Percentiles rank a stretch among this genome's conserved stretches.
Evolutionary conservation across 179 eudicot species (phyloP).

Genomic region (Beta corolliflora): DNA sequence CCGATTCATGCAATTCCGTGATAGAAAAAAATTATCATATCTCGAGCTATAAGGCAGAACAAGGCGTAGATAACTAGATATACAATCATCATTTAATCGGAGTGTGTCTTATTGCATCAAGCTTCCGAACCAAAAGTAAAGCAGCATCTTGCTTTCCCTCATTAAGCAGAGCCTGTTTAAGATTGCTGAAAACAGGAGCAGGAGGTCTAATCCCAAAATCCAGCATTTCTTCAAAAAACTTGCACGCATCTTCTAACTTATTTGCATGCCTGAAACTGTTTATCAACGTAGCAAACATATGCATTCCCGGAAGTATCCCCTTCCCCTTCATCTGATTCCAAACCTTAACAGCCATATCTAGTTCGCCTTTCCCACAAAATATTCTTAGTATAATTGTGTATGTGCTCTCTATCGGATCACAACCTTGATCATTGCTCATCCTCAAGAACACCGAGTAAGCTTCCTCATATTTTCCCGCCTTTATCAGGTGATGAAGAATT

Average conservation of each 20-base stretch:
- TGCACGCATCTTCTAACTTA: conserved; percentile 68
- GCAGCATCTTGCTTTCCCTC: conserved; percentile 64
- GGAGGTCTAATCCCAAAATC: conserved; percentile 85
- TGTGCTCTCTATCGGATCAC: conserved; percentile 66
- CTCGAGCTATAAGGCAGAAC: not conserved
- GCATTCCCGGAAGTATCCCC: conserved; percentile 81
- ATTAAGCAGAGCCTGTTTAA: conserved; percentile 61
- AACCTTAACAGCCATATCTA: conserved; percentile 55
- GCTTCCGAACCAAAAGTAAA: conserved; percentile 42
- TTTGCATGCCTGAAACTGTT: conserved; percentile 54
- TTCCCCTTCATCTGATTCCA: conserved; percentile 80
- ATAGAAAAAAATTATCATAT: too few relatives aligned
- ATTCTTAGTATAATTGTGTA: conserved; percentile 77
- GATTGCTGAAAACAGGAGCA: conserved; percentile 51
- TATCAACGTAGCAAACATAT: conserved; percentile 66
- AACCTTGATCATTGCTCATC: conserved; percentile 49
- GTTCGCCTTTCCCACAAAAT: conserved; percentile 59
- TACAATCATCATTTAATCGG: conserved; percentile 25
- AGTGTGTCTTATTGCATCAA: conserved; percentile 54
- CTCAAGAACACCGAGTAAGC: conserved; percentile 60
- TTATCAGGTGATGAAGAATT: conserved; percentile 71
- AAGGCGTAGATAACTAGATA: too few relatives aligned
- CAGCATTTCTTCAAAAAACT: conserved; percentile 68
- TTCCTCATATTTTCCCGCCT: conserved; percentile 49
- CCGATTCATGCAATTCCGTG: too few relatives aligned